phyloP scores from a whole-genome alignment of 768 basidiomycete species.

The Lepiota venenata region DNA sequence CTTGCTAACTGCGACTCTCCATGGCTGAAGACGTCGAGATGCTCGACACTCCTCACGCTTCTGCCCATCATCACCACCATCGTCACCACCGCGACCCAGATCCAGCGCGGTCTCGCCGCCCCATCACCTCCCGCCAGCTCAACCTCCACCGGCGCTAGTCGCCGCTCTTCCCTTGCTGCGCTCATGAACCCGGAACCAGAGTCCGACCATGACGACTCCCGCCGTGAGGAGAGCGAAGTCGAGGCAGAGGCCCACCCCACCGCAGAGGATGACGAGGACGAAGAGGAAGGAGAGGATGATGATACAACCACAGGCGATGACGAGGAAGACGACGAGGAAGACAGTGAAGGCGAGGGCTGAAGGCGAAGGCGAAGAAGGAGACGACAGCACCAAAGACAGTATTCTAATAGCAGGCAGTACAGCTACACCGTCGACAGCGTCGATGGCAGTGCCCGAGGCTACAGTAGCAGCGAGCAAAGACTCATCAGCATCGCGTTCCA shows the following conservation, averaged over 20 bases:
- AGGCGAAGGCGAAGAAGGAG: conserved; percentile 14
- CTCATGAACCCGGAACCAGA: conserved; percentile 11
- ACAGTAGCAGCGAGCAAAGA: background rate
- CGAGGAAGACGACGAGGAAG: conserved; percentile 17
- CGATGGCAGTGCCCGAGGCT: background rate
- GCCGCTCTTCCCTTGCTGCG: conserved; percentile 17
- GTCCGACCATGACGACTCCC: conserved; percentile 2
- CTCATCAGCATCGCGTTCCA: conserved; percentile 17
- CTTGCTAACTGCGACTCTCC: background rate
- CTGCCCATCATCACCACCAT: conserved; percentile 19
- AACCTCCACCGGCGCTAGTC: conserved; percentile 17
- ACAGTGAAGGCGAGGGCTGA: conserved; percentile 16
- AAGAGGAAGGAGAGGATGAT: conserved; percentile 10
- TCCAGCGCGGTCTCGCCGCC: conserved; percentile 1
- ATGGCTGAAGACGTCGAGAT: conserved; percentile 9
- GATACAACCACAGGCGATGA: conserved; percentile 6
- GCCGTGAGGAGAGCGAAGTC: conserved; percentile 4
- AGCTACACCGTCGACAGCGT: conserved; percentile 12
- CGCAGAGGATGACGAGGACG: conserved; percentile 17
- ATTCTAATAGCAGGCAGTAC: conserved; percentile 8
- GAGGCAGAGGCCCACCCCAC: conserved; percentile 8
- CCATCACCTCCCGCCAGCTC: conserved; percentile 8
- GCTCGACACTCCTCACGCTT: conserved; percentile 4
- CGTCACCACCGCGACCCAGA: conserved; percentile 12
- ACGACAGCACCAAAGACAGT: conserved; percentile 15